Percentiles rank a stretch among this genome's conserved stretches.
Conservation (phyloP, 1,284 basidiomycete genomes). For the Caloboletus firmus region DNA sequence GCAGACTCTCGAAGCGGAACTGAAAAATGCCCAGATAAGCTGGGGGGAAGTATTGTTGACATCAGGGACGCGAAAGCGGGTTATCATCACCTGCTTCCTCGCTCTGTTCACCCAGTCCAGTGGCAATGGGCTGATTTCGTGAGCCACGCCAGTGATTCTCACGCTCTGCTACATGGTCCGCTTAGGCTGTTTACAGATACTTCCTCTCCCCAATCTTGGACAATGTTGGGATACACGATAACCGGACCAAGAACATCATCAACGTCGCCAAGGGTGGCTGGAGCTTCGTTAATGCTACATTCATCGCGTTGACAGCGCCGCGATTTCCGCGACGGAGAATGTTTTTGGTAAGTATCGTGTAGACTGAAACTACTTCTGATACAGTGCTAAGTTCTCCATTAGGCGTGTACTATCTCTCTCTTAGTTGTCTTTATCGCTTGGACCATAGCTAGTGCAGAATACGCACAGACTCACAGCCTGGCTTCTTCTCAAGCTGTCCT, state of each 20-base stretch:
- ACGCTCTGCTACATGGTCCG: too few relatives aligned
- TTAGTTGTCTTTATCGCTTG: conserved; percentile 12
- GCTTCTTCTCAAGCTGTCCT: conserved; percentile 6
- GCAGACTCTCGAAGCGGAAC: conserved; percentile 31
- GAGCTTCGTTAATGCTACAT: conserved; percentile 5
- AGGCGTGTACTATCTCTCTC: conserved; percentile 13
- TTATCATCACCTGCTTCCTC: conserved; percentile 21
- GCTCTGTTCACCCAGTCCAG: conserved; percentile 50
- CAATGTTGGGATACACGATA: conserved; percentile 17
- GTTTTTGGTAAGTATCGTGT: conserved; percentile 10
- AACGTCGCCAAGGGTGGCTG: conserved; percentile 7
- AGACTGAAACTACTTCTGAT: too few relatives aligned
- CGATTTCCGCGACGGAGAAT: conserved; percentile 17
- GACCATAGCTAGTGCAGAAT: conserved; percentile 14
- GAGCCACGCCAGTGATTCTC: not conserved
- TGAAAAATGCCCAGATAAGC: not conserved
- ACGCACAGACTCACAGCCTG: conserved; percentile 1
- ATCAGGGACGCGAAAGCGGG: conserved; percentile 8
- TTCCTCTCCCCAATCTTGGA: conserved; percentile 18
- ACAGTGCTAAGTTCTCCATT: not conserved
- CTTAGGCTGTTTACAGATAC: conserved; percentile 4
- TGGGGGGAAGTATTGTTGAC: conserved; percentile 6
- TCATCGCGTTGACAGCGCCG: conserved; percentile 9
- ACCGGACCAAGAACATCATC: conserved; percentile 18
- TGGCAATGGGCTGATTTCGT: conserved; percentile 13